Base-by-base conservation (phyloP, 805 yeast genomes). In the Phaffomyces thermotolerans region DNA sequence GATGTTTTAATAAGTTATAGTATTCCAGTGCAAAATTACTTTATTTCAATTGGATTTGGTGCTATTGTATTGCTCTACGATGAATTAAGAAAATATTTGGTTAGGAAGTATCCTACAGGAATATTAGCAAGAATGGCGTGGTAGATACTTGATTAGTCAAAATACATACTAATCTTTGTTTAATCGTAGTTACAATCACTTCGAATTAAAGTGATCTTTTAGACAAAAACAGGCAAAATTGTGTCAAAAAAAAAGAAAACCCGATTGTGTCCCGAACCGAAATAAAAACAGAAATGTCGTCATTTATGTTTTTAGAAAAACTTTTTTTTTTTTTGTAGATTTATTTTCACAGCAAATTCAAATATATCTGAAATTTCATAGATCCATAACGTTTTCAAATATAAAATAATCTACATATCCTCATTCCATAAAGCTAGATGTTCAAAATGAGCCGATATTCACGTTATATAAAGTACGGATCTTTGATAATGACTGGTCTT, bases 31-130 rank as follows among this genome's bases (percentile, higher is more conserved):
- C 68, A 70, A 48, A 68, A 66, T 52, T 73, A 65, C 51, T 68
- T 73, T 48, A 65, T 71, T 36, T 71, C 78, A 2, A 33, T 71
- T 37, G 75, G 72, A 0, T 67, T 73, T 51, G 77, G 76, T 15
- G 30, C 55, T 3, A 54, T 64, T n/a, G 63, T 72, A 8, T 46
- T 72, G 36, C 36, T 52, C 6, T 62, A 61, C 46, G 79, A 73
- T 48, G 79, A 73, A 52, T 23, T 59, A 24, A 59, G 78, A 49
- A 72, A 72, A 50, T 48, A 54, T 15, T 10, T 46, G 9, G 60
- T 57, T 10, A 60, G 78, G 51, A 61, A 50, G 37, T 57, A 60
- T 45, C 76, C 78, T 14, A 54, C 56, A 5, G 49, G 69, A 3
- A 30, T 66, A 15, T 14, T 68, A 8, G 74, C 76, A 7, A 60